These are phyloP conservation scores for Talaromyces sp. DNA, from an alignment of 2,329 filamentous ascomycete genomes.

Conservation along the genomic window DNA sequence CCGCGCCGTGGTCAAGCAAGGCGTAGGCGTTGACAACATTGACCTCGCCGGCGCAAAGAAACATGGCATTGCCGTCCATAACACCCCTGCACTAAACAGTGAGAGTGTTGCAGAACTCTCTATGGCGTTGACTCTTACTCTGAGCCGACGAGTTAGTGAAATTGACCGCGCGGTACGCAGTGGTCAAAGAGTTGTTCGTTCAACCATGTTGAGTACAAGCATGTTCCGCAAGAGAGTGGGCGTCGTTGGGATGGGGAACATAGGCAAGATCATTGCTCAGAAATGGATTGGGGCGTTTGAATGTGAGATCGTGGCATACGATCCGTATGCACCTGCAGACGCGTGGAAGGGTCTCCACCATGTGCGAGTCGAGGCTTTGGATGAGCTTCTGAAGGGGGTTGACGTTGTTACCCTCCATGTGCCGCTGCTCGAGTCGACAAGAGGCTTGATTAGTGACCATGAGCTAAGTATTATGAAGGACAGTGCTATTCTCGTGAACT, in stretches of 20 bases:
- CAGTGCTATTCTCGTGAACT: constrained; percentile 38
- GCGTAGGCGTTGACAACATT: constrained; percentile 34
- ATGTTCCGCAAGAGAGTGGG: constrained; percentile 37
- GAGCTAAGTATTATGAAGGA: constrained; percentile 36
- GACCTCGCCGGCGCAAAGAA: constrained; percentile 28
- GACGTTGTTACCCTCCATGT: constrained; percentile 33
- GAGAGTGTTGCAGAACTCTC: constrained; percentile 39
- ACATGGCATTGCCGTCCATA: constrained; percentile 27
- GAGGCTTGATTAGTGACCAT: constrained; percentile 30
- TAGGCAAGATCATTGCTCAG: constrained; percentile 35
- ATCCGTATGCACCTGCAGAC: constrained; percentile 31
- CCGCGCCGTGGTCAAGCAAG: constrained; percentile 32
- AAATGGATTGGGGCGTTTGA: constrained; percentile 38
- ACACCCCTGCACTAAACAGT: constrained; percentile 30
- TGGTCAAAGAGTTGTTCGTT: constrained; percentile 28
- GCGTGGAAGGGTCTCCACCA: constrained; percentile 28
- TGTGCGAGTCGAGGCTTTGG: constrained; percentile 24
- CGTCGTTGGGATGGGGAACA: constrained; percentile 42
- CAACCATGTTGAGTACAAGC: constrained; percentile 30
- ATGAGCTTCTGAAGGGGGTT: not conserved
- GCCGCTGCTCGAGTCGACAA: constrained; percentile 27
- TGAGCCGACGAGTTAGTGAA: constrained; percentile 33
- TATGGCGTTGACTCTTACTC: constrained; percentile 32
- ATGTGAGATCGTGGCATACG: constrained; percentile 32
- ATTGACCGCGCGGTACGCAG: constrained; percentile 28